A percentile compares a stretch with the other conserved stretches of the same genome.
phyloP scores from a whole-genome alignment of 768 basidiomycete genomes.

The Tylopilus rubrobrunneus region DNA sequence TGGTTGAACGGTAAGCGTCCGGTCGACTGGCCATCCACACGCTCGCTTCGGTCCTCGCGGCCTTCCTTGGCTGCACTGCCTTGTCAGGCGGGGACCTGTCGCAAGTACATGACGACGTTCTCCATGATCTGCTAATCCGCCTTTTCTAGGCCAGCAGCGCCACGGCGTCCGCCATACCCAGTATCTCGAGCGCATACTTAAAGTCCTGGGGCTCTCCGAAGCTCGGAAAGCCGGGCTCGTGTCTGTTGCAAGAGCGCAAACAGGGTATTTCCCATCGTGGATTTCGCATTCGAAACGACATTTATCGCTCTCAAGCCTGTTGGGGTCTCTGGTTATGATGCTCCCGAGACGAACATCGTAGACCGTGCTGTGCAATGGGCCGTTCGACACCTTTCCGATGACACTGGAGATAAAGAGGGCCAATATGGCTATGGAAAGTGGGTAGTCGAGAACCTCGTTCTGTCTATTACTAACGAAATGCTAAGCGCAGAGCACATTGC shows the following conservation, averaged over 20 bases:
- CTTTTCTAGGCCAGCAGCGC: constrained; percentile 9
- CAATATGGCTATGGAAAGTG: constrained; percentile 28
- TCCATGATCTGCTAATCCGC: constrained; percentile 30
- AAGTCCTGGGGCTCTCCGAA: constrained; percentile 27
- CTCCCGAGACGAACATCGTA: constrained; percentile 31
- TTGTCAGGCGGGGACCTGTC: constrained; percentile 17
- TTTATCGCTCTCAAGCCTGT: constrained; percentile 30
- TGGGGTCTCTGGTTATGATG: constrained; percentile 18
- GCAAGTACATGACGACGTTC: constrained; percentile 20
- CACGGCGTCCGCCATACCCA: not conserved
- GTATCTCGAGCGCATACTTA: constrained; percentile 26
- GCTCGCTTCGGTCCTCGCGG: constrained; percentile 39
- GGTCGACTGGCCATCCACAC: constrained; percentile 12
- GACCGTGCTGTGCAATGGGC: constrained; percentile 53
- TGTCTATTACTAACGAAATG: not conserved
- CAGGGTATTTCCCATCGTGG: constrained; percentile 20
- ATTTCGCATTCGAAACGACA: constrained; percentile 31
- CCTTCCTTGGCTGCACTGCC: constrained; percentile 42
- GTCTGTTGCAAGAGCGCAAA: constrained; percentile 27
- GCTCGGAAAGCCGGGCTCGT: constrained; percentile 41
- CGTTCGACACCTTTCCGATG: constrained; percentile 41
- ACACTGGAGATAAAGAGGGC: constrained; percentile 22
- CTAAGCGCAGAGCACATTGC: constrained; percentile 10
- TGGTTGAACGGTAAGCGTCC: constrained; percentile 36
- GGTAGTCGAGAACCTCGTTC: constrained; percentile 10